Base-by-base conservation (phyloP, 163 green algal species). In the Volvox carteri region DNA sequence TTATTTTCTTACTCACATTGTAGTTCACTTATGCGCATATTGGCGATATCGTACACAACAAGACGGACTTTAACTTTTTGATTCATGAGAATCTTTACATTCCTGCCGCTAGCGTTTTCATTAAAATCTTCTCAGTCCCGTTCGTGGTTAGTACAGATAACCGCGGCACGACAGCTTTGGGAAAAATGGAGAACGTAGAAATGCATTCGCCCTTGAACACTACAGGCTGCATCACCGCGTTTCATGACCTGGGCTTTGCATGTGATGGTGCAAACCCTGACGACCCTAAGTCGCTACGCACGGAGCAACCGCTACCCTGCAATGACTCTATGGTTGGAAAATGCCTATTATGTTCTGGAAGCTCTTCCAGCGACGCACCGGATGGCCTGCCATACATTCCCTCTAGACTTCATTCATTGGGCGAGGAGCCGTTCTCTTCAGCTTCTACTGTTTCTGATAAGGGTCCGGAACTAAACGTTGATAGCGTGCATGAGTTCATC, bases 381-480 rank as follows among this genome's bases (percentile, higher is more conserved):
- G 70, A 78, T 21, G 70, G 70, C 41, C 35, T 78, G 23, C 12
- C 70, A 1, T 58, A 37, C 21, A 12, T 78, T 37, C 70, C 70
- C 39, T 58, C 70, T 54, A 37, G 70, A 37, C 70, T 78, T 6
- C 33, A 42, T 54, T 78, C 70, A 9, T 16, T 52, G 33, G 67
- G 67, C 37, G 70, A 78, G 5, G 39, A 78, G 37, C 16, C 70
- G 39, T 21, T 56, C 41, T 54, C 39, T 5, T 5, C 35, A 37
- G 37, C 19, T 74, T 12, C 14, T 6, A 48, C 35, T 21, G 70
- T 1, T n/a, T n/a, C n/a, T 7, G 75, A 84, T 9, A 48, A 84
- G 6, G 75, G 48, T 0, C 75, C 75, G 6, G 75, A 84, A 19
- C 75, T 84, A 19, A 70, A 84, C 54, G 30, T 84, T 19, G 75